Percentiles rank a stretch among this genome's conserved stretches.
Conservation (phyloP, 2,329 filamentous ascomycete genomes). For the Colletotrichum gigasporum region DNA sequence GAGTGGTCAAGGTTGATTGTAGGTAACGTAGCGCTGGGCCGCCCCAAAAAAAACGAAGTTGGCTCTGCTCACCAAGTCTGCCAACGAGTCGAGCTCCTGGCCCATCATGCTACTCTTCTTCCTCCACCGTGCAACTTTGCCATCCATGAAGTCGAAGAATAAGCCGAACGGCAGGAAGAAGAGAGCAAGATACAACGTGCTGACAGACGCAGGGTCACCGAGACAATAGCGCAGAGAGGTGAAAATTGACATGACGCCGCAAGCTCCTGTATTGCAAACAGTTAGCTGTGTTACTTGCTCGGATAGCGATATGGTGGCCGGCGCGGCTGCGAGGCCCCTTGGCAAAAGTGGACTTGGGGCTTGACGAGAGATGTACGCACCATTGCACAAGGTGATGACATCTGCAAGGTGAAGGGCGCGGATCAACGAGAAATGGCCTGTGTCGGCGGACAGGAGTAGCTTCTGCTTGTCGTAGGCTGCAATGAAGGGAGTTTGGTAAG, state of each 20-base stretch:
- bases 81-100: constrained; percentile 94
- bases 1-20: too few relatives aligned
- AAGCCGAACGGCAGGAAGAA: constrained; percentile 90
- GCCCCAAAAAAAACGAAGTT: too few relatives aligned
- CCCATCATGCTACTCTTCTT: constrained; percentile 98
- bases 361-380: constrained; percentile 54
- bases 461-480: constrained; percentile 80
- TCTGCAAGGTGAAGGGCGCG: constrained; percentile 81
- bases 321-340: not conserved
- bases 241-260: constrained; percentile 94
- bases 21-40: too few relatives aligned
- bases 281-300: constrained; percentile 19
- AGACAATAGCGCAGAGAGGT: constrained; percentile 94
- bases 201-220: constrained; percentile 70
- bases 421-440: constrained; percentile 77
- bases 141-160: constrained; percentile 98
- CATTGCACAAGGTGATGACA: constrained; percentile 84
- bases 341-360: not conserved
- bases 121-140: constrained; percentile 94
- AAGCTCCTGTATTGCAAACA: constrained; percentile 46
- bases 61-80: constrained; percentile 96
- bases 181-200: constrained; percentile 83
- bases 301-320: too few relatives aligned
- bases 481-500: constrained; percentile 15
- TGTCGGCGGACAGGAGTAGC: constrained; percentile 73